Conservation (phyloP, 352 stramenopile genomes). For the Pythium graminicola region DNA sequence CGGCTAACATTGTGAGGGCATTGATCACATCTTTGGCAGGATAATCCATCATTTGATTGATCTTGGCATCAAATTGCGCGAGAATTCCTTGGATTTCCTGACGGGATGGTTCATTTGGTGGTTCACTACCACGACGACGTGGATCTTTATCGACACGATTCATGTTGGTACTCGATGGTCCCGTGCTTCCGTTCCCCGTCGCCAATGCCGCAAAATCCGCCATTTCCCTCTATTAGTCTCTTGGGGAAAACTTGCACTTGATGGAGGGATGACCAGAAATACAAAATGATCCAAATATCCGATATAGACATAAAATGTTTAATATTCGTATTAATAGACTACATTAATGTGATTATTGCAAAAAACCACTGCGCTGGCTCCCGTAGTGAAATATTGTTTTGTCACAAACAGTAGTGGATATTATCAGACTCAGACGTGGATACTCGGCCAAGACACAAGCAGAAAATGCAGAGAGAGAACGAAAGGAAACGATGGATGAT, state of each 20-base stretch:
- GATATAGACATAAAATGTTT: background rate
- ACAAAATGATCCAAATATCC: background rate
- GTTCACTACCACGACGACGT: slow-evolving; percentile 3
- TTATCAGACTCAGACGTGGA: slow-evolving; percentile 18
- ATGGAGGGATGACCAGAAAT: slow-evolving; percentile 18
- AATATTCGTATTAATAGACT: background rate
- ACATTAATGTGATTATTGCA: background rate
- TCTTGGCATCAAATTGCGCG: slow-evolving; percentile 73
- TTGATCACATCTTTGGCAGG: slow-evolving; percentile 88
- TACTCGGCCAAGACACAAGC: background rate
- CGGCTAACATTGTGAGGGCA: slow-evolving; percentile 78
- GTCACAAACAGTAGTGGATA: slow-evolving; percentile 3
- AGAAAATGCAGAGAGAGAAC: background rate
- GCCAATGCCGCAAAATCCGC: slow-evolving; percentile 6
- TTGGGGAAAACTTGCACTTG: slow-evolving; percentile 6
- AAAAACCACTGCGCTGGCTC: background rate
- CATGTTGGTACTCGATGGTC: background rate
- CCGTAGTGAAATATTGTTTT: background rate
- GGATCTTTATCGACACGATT: slow-evolving; percentile 5
- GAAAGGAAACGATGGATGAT: slow-evolving; percentile 13
- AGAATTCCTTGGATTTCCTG: slow-evolving; percentile 57
- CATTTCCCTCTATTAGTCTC: background rate
- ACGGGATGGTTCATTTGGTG: slow-evolving; percentile 9
- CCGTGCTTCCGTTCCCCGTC: background rate
- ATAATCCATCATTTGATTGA: slow-evolving; percentile 84